Evolutionary conservation across 768 basidiomycete species (phyloP).

Genomic region (Amanita pseudoporphyria): DNA sequence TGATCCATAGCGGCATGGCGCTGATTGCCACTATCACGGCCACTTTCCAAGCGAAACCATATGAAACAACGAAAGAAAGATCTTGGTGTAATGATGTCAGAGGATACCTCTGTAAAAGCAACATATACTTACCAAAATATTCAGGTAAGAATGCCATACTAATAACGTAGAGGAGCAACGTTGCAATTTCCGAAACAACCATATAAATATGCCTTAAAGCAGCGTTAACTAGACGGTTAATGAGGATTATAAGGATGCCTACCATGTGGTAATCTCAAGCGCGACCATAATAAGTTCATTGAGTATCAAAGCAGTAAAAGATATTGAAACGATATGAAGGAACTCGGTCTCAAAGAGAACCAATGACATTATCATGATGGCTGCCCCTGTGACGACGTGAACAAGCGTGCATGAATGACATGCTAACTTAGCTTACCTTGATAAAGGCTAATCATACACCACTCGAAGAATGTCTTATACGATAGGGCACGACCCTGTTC

Average conservation of each 20-base stretch:
- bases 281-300: slow-evolving; percentile 99
- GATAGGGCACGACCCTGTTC: slow-evolving; percentile 83
- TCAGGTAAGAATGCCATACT: slow-evolving; percentile 93
- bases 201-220: slow-evolving; percentile 82
- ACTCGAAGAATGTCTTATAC: slow-evolving; percentile 97
- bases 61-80: slow-evolving; percentile 83
- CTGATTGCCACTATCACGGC: slow-evolving; percentile 92
- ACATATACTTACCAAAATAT: slow-evolving; percentile 75
- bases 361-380: slow-evolving; percentile 98
- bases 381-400: slow-evolving; percentile 53
- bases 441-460: slow-evolving; percentile 96
- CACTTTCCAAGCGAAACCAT: slow-evolving; percentile 89
- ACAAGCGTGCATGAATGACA: slow-evolving; percentile 1
- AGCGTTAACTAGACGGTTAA: background rate
- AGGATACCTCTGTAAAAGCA: background rate
- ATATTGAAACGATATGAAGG: slow-evolving; percentile 96
- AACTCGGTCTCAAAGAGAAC: slow-evolving; percentile 96
- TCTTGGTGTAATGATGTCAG: slow-evolving; percentile 37
- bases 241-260: slow-evolving; percentile 11
- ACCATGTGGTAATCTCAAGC: slow-evolving; percentile 96
- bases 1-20: slow-evolving; percentile 82
- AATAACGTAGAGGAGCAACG: slow-evolving; percentile 78
- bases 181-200: slow-evolving; percentile 86
- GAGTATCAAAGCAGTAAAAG: slow-evolving; percentile 89
- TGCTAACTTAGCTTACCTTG: slow-evolving; percentile 51